Base-by-base conservation (phyloP, 2,329 filamentous ascomycete species). In the Talaromyces sp. region DNA sequence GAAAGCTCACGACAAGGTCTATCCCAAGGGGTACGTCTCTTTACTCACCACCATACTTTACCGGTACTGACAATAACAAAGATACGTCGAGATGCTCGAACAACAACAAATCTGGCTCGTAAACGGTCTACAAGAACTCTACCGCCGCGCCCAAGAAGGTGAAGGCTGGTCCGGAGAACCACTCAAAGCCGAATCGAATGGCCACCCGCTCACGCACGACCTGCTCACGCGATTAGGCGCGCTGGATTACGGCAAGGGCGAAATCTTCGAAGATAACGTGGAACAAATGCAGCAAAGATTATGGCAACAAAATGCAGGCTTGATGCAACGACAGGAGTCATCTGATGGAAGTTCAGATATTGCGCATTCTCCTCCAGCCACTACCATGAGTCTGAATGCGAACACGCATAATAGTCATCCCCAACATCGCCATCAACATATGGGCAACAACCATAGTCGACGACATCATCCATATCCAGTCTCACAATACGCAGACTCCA, bases 71-170 rank as follows among this genome's bases (percentile, higher is more conserved):
- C 31, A 22, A 14, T 24, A 13, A 41, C 11, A 6, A n/a, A 87
- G 85, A 68, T 87, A 87, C 67, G 86, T 88, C 35, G 87, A 89
- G 74, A 87, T 88, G 85, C 82, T 89, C 59, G 87, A 89, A 71
- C 85, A 87, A 71, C 86, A 89, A 78, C 87, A 88, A 74, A 74
- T 78, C 22, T 86, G 87, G 77, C 79, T 89, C 5, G 86, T 88
- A 35, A 78, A 83, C 62, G 87, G 85, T 50, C 80, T 88, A 6
- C 85, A 87, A 72, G 84, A 87, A 73, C 77, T 88, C 54, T 88
- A 88, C 74, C 81, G 79, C 67, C 81, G 84, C 61, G 72, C 83
- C 37, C 76, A 80, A 37, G 79, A 79, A 47, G 83, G 83, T 50
- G 80, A 85, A 67, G 79, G 79, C 48, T 88, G 87, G 87, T 80